phyloP scores from a whole-genome alignment of 148 eudicot species.

The Amaranthus palmeri region DNA sequence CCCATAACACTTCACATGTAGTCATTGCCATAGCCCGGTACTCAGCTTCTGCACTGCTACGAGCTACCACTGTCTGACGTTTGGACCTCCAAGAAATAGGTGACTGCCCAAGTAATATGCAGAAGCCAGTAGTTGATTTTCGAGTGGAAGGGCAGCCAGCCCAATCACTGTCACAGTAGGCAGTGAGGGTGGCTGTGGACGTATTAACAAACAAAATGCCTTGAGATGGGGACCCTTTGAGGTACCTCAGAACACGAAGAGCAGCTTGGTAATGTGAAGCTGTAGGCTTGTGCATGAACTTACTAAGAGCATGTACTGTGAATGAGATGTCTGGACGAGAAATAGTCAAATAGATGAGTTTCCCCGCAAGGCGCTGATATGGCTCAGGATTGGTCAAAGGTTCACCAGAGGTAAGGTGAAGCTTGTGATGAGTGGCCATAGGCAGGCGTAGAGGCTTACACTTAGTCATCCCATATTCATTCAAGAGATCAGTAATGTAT shows the following conservation, averaged over 20 bases:
- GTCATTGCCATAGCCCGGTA: no score
- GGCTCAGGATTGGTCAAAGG: background rate
- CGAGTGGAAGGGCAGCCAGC: no score
- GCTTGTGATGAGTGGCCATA: background rate
- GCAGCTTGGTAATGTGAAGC: no score
- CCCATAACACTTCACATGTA: no score
- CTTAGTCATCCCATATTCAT: background rate
- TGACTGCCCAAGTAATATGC: no score
- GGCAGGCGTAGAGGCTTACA: background rate
- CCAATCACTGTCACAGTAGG: no score
- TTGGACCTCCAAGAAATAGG: no score
- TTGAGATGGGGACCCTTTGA: slow-evolving; percentile 8
- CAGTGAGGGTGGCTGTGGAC: no score
- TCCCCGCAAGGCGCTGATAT: background rate
- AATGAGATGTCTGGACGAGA: background rate
- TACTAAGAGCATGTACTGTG: background rate
- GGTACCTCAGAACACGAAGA: background rate
- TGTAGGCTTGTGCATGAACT: no score
- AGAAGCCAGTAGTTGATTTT: no score
- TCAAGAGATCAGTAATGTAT: background rate
- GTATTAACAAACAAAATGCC: background rate
- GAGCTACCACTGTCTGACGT: no score
- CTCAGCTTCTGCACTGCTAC: no score
- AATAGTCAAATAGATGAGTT: background rate
- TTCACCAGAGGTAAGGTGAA: background rate